phyloP scores from a whole-genome alignment of 1,284 basidiomycete species.

The Sphagnurus paluster region DNA sequence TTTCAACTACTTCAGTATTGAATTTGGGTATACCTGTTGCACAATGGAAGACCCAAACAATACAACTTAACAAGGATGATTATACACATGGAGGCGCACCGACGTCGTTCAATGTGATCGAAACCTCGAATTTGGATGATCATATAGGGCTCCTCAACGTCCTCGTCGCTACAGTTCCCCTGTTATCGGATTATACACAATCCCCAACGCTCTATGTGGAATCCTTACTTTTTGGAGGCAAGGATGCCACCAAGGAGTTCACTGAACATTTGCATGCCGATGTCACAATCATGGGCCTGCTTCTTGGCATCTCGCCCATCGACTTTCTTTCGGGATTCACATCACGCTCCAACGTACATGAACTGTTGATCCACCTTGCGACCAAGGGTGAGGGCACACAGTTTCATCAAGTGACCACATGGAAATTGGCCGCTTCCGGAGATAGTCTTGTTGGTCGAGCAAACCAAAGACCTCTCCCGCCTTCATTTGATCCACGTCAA shows the following conservation, averaged over 20 bases:
- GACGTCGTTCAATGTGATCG: conserved; percentile 43
- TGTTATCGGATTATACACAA: conserved; percentile 30
- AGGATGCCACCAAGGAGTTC: conserved; percentile 30
- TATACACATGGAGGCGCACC: conserved; percentile 33
- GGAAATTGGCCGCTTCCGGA: conserved; percentile 30
- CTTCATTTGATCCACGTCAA: conserved; percentile 28
- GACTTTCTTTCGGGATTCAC: conserved; percentile 41
- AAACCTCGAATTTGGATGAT: conserved; percentile 49
- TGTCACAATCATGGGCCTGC: conserved; percentile 32
- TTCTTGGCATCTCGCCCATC: conserved; percentile 43
- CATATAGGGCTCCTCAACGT: conserved; percentile 48
- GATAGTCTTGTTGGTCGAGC: background rate
- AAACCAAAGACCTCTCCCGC: background rate
- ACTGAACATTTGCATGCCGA: conserved; percentile 36
- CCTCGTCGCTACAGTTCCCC: conserved; percentile 36
- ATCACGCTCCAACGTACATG: conserved; percentile 39
- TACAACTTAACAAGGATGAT: conserved; percentile 35
- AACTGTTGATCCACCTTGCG: conserved; percentile 24
- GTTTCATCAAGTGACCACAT: conserved; percentile 39
- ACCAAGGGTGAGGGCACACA: conserved; percentile 18
- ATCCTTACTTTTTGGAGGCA: conserved; percentile 28
- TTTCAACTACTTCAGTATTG: background rate
- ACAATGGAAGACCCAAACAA: conserved; percentile 34
- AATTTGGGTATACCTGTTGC: conserved; percentile 30
- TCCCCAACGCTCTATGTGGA: conserved; percentile 44